Evolutionary conservation across 345 rosid genomes (phyloP).

Genomic region (Boechera retrofracta): DNA sequence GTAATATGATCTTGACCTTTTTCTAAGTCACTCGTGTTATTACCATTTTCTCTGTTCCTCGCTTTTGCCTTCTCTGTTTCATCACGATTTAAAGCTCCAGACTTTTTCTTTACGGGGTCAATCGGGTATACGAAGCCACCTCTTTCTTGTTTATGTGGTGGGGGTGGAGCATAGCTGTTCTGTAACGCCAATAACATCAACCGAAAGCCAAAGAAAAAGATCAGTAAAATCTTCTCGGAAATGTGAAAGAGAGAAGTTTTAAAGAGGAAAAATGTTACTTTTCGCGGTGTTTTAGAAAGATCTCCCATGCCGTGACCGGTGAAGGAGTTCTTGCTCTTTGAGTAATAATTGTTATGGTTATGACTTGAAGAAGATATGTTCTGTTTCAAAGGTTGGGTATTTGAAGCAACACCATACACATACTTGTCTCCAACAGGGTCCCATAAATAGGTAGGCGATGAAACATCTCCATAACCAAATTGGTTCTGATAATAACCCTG

Average conservation of each 20-base stretch:
- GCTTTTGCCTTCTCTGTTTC: conserved; percentile 50
- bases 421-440: conserved; percentile 49
- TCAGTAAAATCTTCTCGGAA: neutral
- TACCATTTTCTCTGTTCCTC: conserved; percentile 45
- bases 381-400: conserved; percentile 45
- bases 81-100: conserved; percentile 44
- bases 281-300: conserved; percentile 51
- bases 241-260: conserved; percentile 7
- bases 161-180: conserved; percentile 42
- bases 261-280: conserved; percentile 38
- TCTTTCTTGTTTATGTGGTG: conserved; percentile 50
- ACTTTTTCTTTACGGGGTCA: conserved; percentile 40
- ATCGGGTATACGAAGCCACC: conserved; percentile 39
- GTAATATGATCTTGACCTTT: conserved; percentile 25
- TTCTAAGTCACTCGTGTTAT: conserved; percentile 23
- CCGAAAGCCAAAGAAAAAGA: neutral
- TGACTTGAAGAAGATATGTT: conserved; percentile 53
- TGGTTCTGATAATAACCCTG: conserved; percentile 50
- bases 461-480: conserved; percentile 49
- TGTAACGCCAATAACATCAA: conserved; percentile 30
- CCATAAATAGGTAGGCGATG: conserved; percentile 47
- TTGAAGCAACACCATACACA: conserved; percentile 43
- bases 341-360: conserved; percentile 35
- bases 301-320: conserved; percentile 44
- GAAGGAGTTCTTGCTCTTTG: conserved; percentile 45